Evolutionary conservation across 2,329 filamentous ascomycete species (phyloP).

Genomic region (Hirsutella rhossiliensis): DNA sequence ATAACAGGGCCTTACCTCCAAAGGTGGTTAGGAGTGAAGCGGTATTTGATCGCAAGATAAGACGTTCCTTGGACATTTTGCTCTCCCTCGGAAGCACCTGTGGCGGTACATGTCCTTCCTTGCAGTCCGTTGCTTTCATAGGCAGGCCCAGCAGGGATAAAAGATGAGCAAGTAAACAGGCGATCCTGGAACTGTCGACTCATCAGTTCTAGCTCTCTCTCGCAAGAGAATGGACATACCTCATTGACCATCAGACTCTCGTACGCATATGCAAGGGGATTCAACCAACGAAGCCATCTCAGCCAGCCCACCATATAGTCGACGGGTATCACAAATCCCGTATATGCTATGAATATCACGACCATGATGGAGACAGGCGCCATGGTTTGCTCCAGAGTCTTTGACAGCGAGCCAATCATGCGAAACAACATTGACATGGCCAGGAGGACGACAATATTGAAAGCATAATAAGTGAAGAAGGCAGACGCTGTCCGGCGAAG

Average conservation of each 20-base stretch:
- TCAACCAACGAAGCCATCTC: conserved; percentile 55
- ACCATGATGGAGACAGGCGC: neutral
- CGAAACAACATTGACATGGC: conserved; percentile 55
- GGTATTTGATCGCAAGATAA: neutral
- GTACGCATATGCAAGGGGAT: conserved; percentile 55
- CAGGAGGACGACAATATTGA: conserved; percentile 40
- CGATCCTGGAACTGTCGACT: conserved; percentile 35
- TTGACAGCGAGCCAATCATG: conserved; percentile 10
- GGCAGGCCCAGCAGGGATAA: conserved; percentile 19
- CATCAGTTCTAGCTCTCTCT: too few species aligned
- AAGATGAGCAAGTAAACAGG: conserved; percentile 29
- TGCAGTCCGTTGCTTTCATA: neutral
- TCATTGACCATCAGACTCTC: conserved; percentile 57
- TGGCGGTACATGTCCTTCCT: too few species aligned
- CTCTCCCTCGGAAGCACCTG: neutral
- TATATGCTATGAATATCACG: conserved; percentile 20
- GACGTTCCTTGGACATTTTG: neutral
- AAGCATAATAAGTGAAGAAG: conserved; percentile 33
- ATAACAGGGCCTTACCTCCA: too few species aligned
- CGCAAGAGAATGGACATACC: too few species aligned
- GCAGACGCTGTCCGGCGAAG: conserved; percentile 25
- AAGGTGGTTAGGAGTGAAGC: neutral
- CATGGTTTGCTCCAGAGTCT: conserved; percentile 3
- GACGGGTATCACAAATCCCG: conserved; percentile 34
- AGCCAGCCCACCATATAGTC: conserved; percentile 51